Conservation (phyloP, 2,329 filamentous ascomycete genomes). For the Bipolaris gigantea region DNA sequence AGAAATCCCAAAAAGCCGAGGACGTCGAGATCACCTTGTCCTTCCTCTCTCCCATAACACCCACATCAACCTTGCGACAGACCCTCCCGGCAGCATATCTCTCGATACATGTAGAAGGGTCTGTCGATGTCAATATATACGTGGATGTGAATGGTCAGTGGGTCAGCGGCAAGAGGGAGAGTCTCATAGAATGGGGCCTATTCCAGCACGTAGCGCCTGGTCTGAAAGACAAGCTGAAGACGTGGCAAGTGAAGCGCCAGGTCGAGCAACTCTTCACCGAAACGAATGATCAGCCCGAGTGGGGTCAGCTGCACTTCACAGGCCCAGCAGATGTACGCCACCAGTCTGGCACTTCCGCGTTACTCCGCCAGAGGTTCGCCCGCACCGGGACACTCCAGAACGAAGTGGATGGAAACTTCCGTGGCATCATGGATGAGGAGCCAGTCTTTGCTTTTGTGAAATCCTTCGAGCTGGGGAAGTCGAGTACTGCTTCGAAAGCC, state of each 20-base stretch:
- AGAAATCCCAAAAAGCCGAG: conserved; percentile 35
- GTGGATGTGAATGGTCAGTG: conserved; percentile 64
- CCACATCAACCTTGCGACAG: conserved; percentile 77
- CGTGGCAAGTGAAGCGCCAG: conserved; percentile 64
- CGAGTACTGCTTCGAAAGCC: conserved; percentile 5
- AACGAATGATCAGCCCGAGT: conserved; percentile 72
- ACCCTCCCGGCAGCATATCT: conserved; percentile 82
- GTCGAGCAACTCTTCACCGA: conserved; percentile 74
- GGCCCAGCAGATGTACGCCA: conserved; percentile 68
- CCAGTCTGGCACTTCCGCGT: conserved; percentile 68
- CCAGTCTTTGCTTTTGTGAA: conserved; percentile 75
- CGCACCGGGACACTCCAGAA: conserved; percentile 68
- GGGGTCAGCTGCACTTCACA: conserved; percentile 79
- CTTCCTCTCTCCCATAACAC: conserved; percentile 77
- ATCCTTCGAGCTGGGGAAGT: conserved; percentile 37
- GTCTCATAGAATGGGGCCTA: conserved; percentile 70
- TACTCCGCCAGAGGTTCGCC: conserved; percentile 70
- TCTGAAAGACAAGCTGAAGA: conserved; percentile 56
- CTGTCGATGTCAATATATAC: conserved; percentile 55
- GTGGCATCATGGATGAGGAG: conserved; percentile 73
- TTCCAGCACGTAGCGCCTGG: conserved; percentile 49
- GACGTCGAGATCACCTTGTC: conserved; percentile 62
- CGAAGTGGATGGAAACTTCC: conserved; percentile 65
- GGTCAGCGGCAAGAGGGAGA: conserved; percentile 75
- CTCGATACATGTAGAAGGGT: conserved; percentile 68